Percentiles rank a stretch among this genome's conserved stretches.
Evolutionary conservation across 805 yeast genomes (phyloP).

Genomic region (Naumovozyma castellii): DNA sequence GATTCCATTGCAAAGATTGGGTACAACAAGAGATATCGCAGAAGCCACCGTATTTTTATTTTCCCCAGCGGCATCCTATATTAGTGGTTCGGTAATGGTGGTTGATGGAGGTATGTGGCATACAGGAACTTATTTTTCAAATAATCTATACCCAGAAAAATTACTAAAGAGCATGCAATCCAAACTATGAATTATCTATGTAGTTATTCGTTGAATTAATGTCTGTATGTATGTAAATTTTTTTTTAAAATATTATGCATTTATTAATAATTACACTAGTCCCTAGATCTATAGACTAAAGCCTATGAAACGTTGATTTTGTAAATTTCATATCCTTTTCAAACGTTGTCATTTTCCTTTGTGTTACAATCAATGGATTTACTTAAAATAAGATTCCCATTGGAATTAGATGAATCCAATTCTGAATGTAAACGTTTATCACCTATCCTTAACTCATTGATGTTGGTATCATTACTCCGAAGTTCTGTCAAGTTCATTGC

Average conservation of each 20-base stretch:
- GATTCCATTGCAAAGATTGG: conserved; percentile 54
- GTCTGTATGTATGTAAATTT: too few species aligned
- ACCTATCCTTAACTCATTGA: background rate
- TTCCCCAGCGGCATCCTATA: conserved; percentile 70
- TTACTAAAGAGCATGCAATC: conserved; percentile 30
- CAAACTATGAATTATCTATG: conserved; percentile 25
- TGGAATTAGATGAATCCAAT: conserved; percentile 1
- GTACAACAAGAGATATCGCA: conserved; percentile 72
- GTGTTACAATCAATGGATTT: background rate
- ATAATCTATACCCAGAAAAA: conserved; percentile 37
- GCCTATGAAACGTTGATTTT: too few species aligned
- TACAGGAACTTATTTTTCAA: conserved; percentile 38
- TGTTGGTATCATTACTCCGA: background rate
- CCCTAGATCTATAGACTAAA: too few species aligned
- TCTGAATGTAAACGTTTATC: conserved; percentile 3
- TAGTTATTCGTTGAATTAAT: too few species aligned
- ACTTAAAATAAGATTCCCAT: background rate
- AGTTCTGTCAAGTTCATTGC: background rate
- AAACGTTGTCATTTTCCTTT: background rate
- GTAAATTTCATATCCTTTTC: too few species aligned
- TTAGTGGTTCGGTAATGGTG: conserved; percentile 67
- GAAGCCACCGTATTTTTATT: conserved; percentile 76
- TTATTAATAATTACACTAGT: too few species aligned
- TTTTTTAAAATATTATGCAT: too few species aligned
- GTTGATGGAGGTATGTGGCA: conserved; percentile 95